A percentile compares a stretch with the other conserved stretches of the same genome.
Evolutionary conservation across 805 yeast species (phyloP).

Genomic region (Kodamaea nitidulidarum): DNA sequence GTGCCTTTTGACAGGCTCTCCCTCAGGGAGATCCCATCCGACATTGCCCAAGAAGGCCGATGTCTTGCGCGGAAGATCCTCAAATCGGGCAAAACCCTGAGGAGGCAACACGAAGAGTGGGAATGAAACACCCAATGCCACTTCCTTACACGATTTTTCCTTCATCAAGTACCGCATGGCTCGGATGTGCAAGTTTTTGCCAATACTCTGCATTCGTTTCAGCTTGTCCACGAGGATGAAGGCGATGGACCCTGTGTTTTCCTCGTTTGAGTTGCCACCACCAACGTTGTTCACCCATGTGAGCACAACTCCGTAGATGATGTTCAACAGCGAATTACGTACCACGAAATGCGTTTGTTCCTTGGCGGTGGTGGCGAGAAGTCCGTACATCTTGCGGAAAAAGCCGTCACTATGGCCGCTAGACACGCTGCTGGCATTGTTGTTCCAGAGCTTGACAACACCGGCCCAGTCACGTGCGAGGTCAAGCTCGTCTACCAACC

Average conservation of each 20-base stretch:
- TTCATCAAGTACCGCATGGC: constrained; percentile 47
- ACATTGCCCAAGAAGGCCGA: constrained; percentile 33
- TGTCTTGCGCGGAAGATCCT: constrained; percentile 12
- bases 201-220: constrained; percentile 52
- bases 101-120: constrained; percentile 31
- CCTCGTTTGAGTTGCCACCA: background rate
- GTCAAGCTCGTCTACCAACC: constrained; percentile 59
- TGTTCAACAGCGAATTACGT: constrained; percentile 51
- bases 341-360: constrained; percentile 50
- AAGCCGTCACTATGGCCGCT: constrained; percentile 26
- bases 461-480: constrained; percentile 48
- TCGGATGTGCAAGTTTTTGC: constrained; percentile 48
- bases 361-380: constrained; percentile 26
- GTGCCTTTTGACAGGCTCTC: constrained; percentile 20
- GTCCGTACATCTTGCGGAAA: constrained; percentile 26
- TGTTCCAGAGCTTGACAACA: constrained; percentile 41
- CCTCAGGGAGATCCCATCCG: constrained; percentile 36
- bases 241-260: constrained; percentile 38
- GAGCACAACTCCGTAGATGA: constrained; percentile 49
- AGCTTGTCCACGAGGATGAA: constrained; percentile 50
- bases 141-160: constrained; percentile 37
- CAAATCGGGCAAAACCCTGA: constrained; percentile 6
- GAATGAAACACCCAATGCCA: constrained; percentile 43
- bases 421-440: constrained; percentile 24
- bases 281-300: constrained; percentile 43